Base-by-base conservation (phyloP, 2,329 filamentous ascomycete species). In the Cytospora piceicola region DNA sequence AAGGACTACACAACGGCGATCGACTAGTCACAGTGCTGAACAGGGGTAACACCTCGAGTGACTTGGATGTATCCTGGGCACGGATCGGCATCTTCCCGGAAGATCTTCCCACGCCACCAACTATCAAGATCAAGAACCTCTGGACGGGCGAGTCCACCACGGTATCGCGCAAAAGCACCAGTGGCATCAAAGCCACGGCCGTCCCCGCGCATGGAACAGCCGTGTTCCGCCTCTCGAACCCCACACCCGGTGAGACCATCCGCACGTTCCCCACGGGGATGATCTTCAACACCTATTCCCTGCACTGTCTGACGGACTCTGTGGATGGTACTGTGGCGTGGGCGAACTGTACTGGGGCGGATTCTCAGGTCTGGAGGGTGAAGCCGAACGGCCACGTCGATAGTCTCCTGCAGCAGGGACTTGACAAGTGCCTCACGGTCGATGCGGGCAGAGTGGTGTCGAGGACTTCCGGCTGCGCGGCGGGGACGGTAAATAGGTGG, bases 241-340 rank as follows among this genome's bases (percentile, higher is more conserved):
- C 65, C n/a, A 71, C 73, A 3, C 52, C 64, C 6, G 69, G 71
- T 22, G 73, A 57, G 22, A 61, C 64, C 42, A 68, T 69, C 22
- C 68, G 69, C 24, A 70, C 75, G 12, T 75, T 74, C 11, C 80
- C 81, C 0, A 84, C 81, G 0, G 82, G 82, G 5, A 77, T 81
- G 70, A 78, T 84, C 58, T 82, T 84, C 72, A 83, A 83, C 69
- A 82, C 81, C 0, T 78, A 75, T 27, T 81, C 79, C 2, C 72
- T 78, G 12, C 75, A 77, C 34, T 82, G 80, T 66, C 72, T 84
- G 39, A 79, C 79, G 5, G 77, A 75, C 6, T 51, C 67, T 61
- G 58, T 46, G 42, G 66, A 70, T 2, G 70, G 71, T 9, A 69
- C 63, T 8, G 69, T 80, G 7, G 70, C 39, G 0, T 82, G 78